Percentiles rank a stretch among this genome's conserved stretches.
phyloP scores from a whole-genome alignment of 768 basidiomycete genomes.

The Tricholoma furcatifolium region DNA sequence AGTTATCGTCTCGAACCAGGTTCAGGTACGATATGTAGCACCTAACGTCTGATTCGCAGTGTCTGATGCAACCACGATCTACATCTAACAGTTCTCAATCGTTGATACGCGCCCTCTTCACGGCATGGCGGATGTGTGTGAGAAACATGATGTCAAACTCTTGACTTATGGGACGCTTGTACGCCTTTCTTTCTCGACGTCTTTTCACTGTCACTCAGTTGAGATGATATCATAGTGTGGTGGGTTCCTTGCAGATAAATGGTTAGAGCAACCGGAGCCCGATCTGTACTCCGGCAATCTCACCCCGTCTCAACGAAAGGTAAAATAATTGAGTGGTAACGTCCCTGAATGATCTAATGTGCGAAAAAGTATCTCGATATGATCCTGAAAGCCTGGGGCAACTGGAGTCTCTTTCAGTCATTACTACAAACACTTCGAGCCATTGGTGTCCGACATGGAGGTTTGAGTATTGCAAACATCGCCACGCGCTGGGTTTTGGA shows the following conservation, averaged over 20 bases:
- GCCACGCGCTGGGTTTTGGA: constrained; percentile 84
- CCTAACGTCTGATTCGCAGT: background rate
- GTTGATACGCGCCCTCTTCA: constrained; percentile 78
- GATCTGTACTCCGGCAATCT: constrained; percentile 66
- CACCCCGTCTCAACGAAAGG: constrained; percentile 85
- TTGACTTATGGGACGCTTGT: constrained; percentile 84
- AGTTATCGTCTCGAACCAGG: constrained; percentile 77
- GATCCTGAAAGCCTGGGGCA: constrained; percentile 78
- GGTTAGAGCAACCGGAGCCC: constrained; percentile 67
- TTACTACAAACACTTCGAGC: constrained; percentile 56
- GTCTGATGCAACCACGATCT: background rate
- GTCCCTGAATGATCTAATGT: constrained; percentile 7
- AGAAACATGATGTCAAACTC: constrained; percentile 69
- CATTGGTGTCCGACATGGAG: constrained; percentile 68
- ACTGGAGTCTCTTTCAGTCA: constrained; percentile 71
- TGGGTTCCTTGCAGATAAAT: constrained; percentile 76
- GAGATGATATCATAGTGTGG: constrained; percentile 58
- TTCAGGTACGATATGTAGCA: constrained; percentile 53
- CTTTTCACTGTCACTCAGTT: constrained; percentile 3
- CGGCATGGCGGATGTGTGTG: constrained; percentile 76
- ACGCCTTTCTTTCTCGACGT: constrained; percentile 21
- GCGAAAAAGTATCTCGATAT: constrained; percentile 72
- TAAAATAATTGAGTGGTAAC: constrained; percentile 18
- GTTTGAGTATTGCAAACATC: constrained; percentile 71
- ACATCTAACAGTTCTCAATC: constrained; percentile 64